These are phyloP conservation scores for Macrolepiota fuliginosa DNA, from an alignment of 768 basidiomycete genomes.

Conservation along the genomic window DNA sequence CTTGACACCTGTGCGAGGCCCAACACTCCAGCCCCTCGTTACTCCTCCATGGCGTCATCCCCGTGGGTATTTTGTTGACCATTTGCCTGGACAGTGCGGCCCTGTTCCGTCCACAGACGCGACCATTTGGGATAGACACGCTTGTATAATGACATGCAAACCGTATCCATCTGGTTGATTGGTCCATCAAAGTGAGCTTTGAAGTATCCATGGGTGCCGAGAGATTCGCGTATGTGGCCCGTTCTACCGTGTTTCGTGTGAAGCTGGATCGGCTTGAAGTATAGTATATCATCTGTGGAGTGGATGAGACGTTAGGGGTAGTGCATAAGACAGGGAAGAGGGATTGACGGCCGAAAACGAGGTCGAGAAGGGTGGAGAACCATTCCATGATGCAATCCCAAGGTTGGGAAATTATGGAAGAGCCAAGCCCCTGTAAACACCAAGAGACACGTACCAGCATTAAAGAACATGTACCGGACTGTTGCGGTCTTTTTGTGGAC, in stretches of 20 bases:
- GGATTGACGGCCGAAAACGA: not conserved
- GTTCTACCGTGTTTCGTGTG: slow-evolving; percentile 88
- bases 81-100: not conserved
- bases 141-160: slow-evolving; percentile 96
- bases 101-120: slow-evolving; percentile 41
- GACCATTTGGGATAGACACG: slow-evolving; percentile 91
- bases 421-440: slow-evolving; percentile 12
- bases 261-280: slow-evolving; percentile 91
- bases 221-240: slow-evolving; percentile 88
- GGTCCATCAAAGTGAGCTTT: slow-evolving; percentile 95
- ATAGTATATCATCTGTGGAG: slow-evolving; percentile 73
- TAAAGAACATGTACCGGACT: slow-evolving; percentile 98
- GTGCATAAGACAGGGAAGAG: not conserved
- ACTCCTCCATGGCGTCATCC: slow-evolving; percentile 12
- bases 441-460: slow-evolving; percentile 51
- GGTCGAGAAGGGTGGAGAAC: not conserved
- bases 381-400: not conserved
- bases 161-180: slow-evolving; percentile 94
- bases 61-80: slow-evolving; percentile 4
- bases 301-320: not conserved
- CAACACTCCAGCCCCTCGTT: not conserved
- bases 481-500: slow-evolving; percentile 97
- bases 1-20: not conserved
- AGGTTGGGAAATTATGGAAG: slow-evolving; percentile 6
- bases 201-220: slow-evolving; percentile 97